phyloP scores from a whole-genome alignment of 1,284 basidiomycete genomes.

The Rhodotorula sp. region DNA sequence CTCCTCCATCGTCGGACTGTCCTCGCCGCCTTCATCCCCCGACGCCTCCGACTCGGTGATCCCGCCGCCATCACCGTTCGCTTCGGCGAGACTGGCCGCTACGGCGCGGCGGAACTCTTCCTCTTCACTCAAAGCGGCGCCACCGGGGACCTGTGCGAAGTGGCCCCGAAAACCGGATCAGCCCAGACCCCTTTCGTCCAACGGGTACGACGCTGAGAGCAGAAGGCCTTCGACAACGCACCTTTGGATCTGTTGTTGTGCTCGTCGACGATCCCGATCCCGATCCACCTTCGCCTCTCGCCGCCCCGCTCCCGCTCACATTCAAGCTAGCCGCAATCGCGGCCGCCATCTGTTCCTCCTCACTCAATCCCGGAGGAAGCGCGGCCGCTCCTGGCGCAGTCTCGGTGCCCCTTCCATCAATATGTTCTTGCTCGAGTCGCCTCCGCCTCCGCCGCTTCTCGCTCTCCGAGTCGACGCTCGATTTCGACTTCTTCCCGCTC shows the following conservation, averaged over 20 bases:
- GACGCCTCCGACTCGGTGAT: slow-evolving; percentile 12
- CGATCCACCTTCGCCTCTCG: background rate
- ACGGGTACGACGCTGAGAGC: too few species aligned
- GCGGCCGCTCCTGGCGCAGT: slow-evolving; percentile 13
- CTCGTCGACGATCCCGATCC: background rate
- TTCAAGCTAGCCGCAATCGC: slow-evolving; percentile 47
- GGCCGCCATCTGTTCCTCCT: slow-evolving; percentile 49
- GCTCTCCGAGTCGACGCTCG: slow-evolving; percentile 42
- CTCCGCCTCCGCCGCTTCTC: slow-evolving; percentile 37
- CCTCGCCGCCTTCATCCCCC: slow-evolving; percentile 46
- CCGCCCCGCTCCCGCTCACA: slow-evolving; percentile 43
- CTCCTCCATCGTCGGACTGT: slow-evolving; percentile 65
- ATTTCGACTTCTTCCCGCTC: background rate
- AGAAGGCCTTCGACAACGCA: too few species aligned
- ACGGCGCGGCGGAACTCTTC: slow-evolving; percentile 64
- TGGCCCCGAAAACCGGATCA: background rate
- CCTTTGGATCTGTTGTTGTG: slow-evolving; percentile 6
- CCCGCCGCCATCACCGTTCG: slow-evolving; percentile 32
- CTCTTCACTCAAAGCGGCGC: slow-evolving; percentile 60
- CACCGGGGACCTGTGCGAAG: background rate
- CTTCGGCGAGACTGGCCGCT: slow-evolving; percentile 69
- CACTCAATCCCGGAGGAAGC: slow-evolving; percentile 36
- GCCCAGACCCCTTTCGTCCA: background rate
- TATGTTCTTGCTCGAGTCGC: background rate
- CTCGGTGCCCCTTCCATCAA: background rate